Evolutionary conservation across 306 rosid genomes (phyloP).

Genomic region (Cercis canadensis): DNA sequence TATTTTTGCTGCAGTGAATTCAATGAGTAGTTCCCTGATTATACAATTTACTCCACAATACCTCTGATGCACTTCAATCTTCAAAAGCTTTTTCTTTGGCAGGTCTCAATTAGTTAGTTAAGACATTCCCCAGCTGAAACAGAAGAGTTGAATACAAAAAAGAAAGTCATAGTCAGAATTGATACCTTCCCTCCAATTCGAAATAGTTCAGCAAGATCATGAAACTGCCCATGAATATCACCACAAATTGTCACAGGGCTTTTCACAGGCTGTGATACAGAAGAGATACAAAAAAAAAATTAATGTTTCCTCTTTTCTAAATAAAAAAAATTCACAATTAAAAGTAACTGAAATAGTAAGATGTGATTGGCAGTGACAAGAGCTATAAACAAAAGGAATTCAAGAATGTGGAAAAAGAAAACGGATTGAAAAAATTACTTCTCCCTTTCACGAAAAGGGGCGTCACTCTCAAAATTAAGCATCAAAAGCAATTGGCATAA

Average conservation of each 20-base stretch:
- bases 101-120: conserved; percentile 52
- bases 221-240: conserved; percentile 99
- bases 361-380: conserved; percentile 14
- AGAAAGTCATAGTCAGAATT: conserved; percentile 42
- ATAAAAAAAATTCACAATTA: conserved; percentile 15
- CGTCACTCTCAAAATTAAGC: background rate
- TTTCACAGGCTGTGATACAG: conserved; percentile 86
- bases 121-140: conserved; percentile 52
- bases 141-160: conserved; percentile 41
- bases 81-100: conserved; percentile 45
- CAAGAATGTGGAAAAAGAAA: background rate
- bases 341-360: conserved; percentile 3
- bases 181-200: conserved; percentile 99
- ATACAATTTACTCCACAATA: conserved; percentile 44
- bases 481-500: background rate
- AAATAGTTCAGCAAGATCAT: conserved; percentile 98
- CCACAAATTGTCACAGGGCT: conserved; percentile 99
- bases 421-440: conserved; percentile 18
- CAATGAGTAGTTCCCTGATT: conserved; percentile 38
- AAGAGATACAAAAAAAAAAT: conserved; percentile 32
- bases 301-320: conserved; percentile 29
- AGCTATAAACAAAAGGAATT: conserved; percentile 11
- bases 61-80: conserved; percentile 49
- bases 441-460: conserved; percentile 25
- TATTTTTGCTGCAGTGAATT: conserved; percentile 33